Evolutionary conservation across 208 protist genomes (phyloP).

Genomic region (Trypanosoma avium): DNA sequence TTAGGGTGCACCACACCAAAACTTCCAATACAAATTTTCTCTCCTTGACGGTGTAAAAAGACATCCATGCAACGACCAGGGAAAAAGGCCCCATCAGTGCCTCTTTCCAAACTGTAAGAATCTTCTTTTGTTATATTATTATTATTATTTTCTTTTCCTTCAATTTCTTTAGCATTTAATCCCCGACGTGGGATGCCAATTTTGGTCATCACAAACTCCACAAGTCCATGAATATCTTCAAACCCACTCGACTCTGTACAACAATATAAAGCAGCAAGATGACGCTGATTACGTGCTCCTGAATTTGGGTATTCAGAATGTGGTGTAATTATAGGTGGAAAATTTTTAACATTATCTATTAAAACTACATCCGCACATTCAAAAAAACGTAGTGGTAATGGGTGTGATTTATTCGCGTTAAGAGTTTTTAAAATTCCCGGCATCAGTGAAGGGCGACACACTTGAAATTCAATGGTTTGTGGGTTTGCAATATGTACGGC

Average conservation of each 20-base stretch:
- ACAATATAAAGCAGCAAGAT: conserved; percentile 87
- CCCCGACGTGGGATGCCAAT: conserved; percentile 51
- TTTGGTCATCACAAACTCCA: conserved; percentile 75
- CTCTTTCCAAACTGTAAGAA: conserved; percentile 54
- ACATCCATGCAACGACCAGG: conserved; percentile 88
- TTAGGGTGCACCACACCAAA: conserved; percentile 90
- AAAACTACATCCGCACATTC: conserved; percentile 97
- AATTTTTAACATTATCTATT: conserved; percentile 84
- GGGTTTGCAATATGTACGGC: conserved; percentile 93
- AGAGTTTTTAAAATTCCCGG: conserved; percentile 97
- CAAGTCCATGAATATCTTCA: conserved; percentile 78
- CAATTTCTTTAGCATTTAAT: neutral
- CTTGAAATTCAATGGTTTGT: conserved; percentile 94
- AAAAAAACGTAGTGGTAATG: conserved; percentile 96
- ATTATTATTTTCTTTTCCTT: conserved; percentile 12
- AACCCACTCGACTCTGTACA: conserved; percentile 69
- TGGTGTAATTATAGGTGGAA: conserved; percentile 58
- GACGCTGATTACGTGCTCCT: conserved; percentile 90
- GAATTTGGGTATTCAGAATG: conserved; percentile 49
- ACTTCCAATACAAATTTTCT: conserved; percentile 61
- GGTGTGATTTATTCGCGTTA: conserved; percentile 85
- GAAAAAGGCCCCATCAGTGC: conserved; percentile 89
- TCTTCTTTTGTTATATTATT: no score
- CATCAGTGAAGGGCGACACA: conserved; percentile 93
- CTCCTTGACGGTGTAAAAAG: conserved; percentile 57